A percentile compares a stretch with the other conserved stretches of the same genome.
Conservation (phyloP, 78 protist species). For the Dictyostelium citrinum region DNA sequence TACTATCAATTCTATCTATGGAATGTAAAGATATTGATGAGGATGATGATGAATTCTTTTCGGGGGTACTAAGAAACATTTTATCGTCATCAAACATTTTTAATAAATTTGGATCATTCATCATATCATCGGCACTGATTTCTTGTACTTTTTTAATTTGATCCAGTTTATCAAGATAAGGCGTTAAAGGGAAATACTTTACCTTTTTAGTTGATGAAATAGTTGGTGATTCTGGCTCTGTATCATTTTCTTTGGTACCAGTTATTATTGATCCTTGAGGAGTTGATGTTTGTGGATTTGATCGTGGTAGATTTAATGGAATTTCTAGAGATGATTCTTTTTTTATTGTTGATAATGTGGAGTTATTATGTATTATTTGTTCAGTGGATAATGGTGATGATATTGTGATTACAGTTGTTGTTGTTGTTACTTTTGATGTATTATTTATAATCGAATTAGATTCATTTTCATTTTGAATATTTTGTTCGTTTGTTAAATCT, state of each 20-base stretch:
- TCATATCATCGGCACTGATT: background rate
- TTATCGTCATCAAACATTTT: conserved; percentile 5
- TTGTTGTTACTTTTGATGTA: background rate
- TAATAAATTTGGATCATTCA: background rate
- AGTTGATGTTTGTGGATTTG: background rate
- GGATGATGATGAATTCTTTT: background rate
- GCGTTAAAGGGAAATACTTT: conserved; percentile 5
- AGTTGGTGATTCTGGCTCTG: background rate
- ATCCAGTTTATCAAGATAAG: background rate
- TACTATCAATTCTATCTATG: background rate
- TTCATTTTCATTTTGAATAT: background rate
- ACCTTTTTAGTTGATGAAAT: background rate
- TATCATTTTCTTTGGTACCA: background rate
- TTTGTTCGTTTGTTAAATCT: background rate
- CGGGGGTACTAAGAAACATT: background rate
- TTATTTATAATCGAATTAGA: background rate
- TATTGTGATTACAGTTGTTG: background rate
- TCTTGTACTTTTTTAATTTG: conserved; percentile 11
- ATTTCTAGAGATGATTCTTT: no score
- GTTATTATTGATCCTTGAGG: no score
- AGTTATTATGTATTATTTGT: no score
- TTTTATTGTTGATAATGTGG: no score
- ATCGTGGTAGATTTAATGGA: no score
- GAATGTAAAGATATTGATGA: background rate
- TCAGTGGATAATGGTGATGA: background rate